A percentile compares a stretch with the other conserved stretches of the same genome.
Evolutionary conservation across 768 basidiomycete genomes (phyloP).

Genomic region (Calvatia gigantea): DNA sequence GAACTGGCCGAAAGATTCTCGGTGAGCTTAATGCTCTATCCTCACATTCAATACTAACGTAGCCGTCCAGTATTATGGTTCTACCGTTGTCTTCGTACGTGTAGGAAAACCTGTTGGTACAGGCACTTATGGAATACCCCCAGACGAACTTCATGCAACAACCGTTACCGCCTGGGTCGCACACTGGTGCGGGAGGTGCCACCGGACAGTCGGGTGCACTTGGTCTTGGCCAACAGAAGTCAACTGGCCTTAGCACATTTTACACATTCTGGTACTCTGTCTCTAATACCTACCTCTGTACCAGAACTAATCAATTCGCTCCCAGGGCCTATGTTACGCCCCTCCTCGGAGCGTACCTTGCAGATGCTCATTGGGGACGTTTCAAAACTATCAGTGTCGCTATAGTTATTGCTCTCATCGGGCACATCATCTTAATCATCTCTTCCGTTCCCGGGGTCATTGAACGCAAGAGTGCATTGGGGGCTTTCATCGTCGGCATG

Average conservation of each 20-base stretch:
- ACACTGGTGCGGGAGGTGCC: slow-evolving; percentile 56
- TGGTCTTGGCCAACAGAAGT: slow-evolving; percentile 60
- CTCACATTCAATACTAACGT: not conserved
- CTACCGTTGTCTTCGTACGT: slow-evolving; percentile 47
- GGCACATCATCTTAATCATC: slow-evolving; percentile 63
- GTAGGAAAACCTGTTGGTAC: not conserved
- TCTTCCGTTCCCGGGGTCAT: slow-evolving; percentile 66
- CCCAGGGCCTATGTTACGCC: slow-evolving; percentile 57
- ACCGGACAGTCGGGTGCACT: slow-evolving; percentile 66
- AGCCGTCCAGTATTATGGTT: slow-evolving; percentile 36
- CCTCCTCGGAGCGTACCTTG: slow-evolving; percentile 61
- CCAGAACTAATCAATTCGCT: slow-evolving; percentile 9
- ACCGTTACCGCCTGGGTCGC: slow-evolving; percentile 59
- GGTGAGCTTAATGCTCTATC: slow-evolving; percentile 24
- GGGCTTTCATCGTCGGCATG: slow-evolving; percentile 54
- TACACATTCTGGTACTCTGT: slow-evolving; percentile 71
- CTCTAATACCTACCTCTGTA: too few species aligned
- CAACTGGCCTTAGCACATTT: slow-evolving; percentile 69
- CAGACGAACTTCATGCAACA: slow-evolving; percentile 78
- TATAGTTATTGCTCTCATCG: slow-evolving; percentile 53
- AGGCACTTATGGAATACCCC: not conserved
- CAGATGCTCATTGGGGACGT: slow-evolving; percentile 63
- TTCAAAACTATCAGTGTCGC: slow-evolving; percentile 65
- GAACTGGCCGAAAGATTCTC: slow-evolving; percentile 78
- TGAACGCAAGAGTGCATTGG: slow-evolving; percentile 46